These are phyloP conservation scores for Musa acuminata DNA, from an alignment of 176 grass and related monocot genomes.

Conservation along the genomic window DNA sequence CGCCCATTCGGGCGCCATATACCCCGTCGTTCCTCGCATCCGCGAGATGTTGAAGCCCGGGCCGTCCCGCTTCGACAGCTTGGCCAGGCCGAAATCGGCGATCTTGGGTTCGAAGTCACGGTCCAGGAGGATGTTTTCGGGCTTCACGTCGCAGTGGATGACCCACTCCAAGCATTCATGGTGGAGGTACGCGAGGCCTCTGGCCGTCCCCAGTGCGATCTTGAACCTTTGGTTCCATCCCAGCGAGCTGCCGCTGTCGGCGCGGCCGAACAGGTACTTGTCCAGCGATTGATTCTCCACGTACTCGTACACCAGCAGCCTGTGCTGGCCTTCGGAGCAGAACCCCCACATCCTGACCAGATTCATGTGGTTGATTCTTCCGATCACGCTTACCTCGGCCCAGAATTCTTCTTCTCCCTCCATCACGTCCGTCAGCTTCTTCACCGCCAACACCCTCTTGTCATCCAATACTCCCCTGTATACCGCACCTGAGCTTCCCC, in stretches of 20 bases:
- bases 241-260: constrained; percentile 17
- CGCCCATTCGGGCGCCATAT: constrained; percentile 87
- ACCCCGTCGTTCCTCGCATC: constrained; percentile 74
- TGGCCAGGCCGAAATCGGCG: constrained; percentile 66
- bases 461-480: constrained; percentile 38
- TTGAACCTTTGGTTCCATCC: constrained; percentile 55
- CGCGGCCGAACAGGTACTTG: constrained; percentile 34
- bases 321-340: constrained; percentile 51
- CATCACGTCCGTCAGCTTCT: constrained; percentile 42
- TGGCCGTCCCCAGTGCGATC: constrained; percentile 59
- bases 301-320: constrained; percentile 60
- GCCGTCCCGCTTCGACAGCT: constrained; percentile 45
- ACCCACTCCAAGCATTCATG: constrained; percentile 86
- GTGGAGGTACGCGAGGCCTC: constrained; percentile 71
- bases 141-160: constrained; percentile 85
- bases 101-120: constrained; percentile 75
- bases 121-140: constrained; percentile 70
- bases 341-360: constrained; percentile 67
- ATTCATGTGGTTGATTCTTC: constrained; percentile 75
- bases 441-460: constrained; percentile 41
- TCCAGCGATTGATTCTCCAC: constrained; percentile 68
- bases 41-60: constrained; percentile 48
- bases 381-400: constrained; percentile 50
- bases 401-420: constrained; percentile 52
- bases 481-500: constrained; percentile 38